A percentile compares a stretch with the other conserved stretches of the same genome.
phyloP scores from a whole-genome alignment of 805 yeast species.

The Ogataea thermomethanolica region DNA sequence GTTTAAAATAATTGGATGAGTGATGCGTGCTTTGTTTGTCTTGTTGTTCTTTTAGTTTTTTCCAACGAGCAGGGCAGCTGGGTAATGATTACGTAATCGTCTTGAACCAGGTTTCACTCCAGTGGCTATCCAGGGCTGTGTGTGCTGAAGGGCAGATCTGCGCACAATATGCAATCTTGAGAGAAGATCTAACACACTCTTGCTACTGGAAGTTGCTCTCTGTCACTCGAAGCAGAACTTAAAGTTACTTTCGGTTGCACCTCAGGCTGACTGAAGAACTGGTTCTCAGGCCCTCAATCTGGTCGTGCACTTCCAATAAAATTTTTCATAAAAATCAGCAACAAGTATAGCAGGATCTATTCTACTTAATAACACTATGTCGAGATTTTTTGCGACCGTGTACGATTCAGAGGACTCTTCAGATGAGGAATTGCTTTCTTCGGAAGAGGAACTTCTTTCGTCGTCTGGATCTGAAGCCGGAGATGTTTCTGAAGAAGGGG shows the following conservation, averaged over 20 bases:
- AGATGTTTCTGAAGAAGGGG: constrained; percentile 27
- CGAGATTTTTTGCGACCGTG: constrained; percentile 80
- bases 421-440: constrained; percentile 49
- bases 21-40: constrained; percentile 12
- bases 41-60: constrained; percentile 14
- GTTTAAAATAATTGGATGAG: constrained; percentile 3
- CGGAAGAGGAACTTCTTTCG: constrained; percentile 59
- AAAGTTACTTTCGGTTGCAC: not conserved
- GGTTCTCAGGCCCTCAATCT: not conserved
- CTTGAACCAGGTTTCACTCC: not conserved
- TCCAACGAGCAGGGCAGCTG: constrained; percentile 3
- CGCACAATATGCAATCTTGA: too few relatives aligned
- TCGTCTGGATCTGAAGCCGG: constrained; percentile 33
- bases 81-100: too few relatives aligned
- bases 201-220: too few relatives aligned
- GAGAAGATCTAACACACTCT: not conserved
- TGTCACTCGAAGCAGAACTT: not conserved
- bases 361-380: constrained; percentile 45
- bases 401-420: constrained; percentile 51
- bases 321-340: constrained; percentile 11
- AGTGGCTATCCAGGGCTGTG: too few relatives aligned
- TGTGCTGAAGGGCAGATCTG: too few relatives aligned
- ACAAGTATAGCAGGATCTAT: constrained; percentile 7
- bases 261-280: too few relatives aligned
- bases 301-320: constrained; percentile 12